Evolutionary conservation across 2,329 filamentous ascomycete genomes (phyloP).

Genomic region (Simplicillium aogashimaense): DNA sequence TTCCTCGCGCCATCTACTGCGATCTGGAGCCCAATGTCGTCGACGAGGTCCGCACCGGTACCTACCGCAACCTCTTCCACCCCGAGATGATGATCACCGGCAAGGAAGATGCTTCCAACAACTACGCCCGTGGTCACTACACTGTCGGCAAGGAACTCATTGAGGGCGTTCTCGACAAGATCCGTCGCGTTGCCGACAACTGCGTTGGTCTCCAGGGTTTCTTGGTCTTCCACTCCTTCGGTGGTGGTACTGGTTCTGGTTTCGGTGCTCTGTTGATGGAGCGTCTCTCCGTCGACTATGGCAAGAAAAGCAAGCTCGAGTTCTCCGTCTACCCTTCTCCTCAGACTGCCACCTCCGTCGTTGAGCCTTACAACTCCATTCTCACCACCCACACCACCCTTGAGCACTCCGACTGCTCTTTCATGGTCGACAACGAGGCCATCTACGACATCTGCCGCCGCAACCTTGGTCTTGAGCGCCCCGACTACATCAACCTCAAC

Average conservation of each 20-base stretch:
- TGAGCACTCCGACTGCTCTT: conserved; percentile 98
- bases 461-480: conserved; percentile 93
- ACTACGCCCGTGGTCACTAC: conserved; percentile 99
- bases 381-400: conserved; percentile 98
- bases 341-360: conserved; percentile 92
- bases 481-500: conserved; percentile 98
- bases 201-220: conserved; percentile 97
- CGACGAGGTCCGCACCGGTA: conserved; percentile 95
- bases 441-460: conserved; percentile 99
- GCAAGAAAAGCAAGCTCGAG: conserved; percentile 99
- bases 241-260: conserved; percentile 95
- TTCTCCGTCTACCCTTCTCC: conserved; percentile 99
- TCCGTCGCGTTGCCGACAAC: conserved; percentile 94
- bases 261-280: conserved; percentile 99
- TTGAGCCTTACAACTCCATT: conserved; percentile 99
- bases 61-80: conserved; percentile 96
- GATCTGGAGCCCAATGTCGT: conserved; percentile 99
- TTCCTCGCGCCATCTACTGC: conserved; percentile 97
- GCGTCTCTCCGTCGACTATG: conserved; percentile 96
- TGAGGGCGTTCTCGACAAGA: conserved; percentile 94
- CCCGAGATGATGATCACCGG: conserved; percentile 99
- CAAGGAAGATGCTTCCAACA: conserved; percentile 99
- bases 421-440: conserved; percentile 99
- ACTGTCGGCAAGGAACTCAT: conserved; percentile 99
- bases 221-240: conserved; percentile 99